Evolutionary conservation across 108 stramenopile species (phyloP), one percentile per base, ranked within the genome.

Genomic region (Cyclotella cryptica): DNA sequence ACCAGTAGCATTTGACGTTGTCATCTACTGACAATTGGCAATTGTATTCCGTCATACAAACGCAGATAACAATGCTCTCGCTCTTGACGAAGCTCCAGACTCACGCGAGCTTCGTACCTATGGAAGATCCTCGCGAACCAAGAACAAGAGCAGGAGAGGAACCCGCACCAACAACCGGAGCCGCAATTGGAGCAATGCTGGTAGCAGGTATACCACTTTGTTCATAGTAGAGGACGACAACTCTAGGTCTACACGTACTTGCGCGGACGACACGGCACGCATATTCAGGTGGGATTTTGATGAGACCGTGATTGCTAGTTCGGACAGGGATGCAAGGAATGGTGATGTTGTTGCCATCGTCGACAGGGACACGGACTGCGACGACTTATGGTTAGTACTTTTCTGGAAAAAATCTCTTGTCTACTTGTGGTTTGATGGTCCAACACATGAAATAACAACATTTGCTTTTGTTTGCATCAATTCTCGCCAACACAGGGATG

Each of bases 271-370:
- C 52, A 53, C 52, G 11, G 52, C 52, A 7, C 19, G 19, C 19
- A 19, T 19, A n/a, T 53, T 53, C 52, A 53, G 52, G 52, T 19
- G n/a, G 7, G 52, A 53, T 19, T 53, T 53, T 53, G 52, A 53
- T n/a, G 18, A 53, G 18, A n/a, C 18, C 19, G 52, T 53, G 52
- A 53, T 53, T n/a, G 52, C 52, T 53, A 53, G n/a, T 53, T 53
- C 52, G 7, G 52, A 53, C 19, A 53, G 52, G 52, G n/a, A 53
- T 14, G 52, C 52, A 53, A 53, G 18, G n/a, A 19, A 53, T 19
- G 52, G 52, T n/a, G 52, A 53, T 53, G 18, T 53, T n/a, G 52
- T 53, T 53, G 52, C 52, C 18, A 18, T 53, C 19, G n/a, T 53
- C 19, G 52, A 53, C 52, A 19, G n/a, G 15, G 52, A 53, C 19